Conservation (phyloP, 2,329 filamentous ascomycete species). For the Macrophomina tecta region DNA sequence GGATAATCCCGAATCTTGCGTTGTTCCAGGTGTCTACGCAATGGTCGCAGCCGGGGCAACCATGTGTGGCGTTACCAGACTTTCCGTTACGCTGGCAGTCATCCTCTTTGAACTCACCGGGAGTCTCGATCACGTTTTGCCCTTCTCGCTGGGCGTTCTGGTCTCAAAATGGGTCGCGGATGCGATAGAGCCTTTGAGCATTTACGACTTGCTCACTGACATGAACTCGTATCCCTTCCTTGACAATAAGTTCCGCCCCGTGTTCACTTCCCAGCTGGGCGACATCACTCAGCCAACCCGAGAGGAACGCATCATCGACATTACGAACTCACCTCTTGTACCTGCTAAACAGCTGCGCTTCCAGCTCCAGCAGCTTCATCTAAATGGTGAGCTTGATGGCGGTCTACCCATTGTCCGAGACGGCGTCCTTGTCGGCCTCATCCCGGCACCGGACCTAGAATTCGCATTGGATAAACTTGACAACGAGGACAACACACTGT, state of each 20-base stretch:
- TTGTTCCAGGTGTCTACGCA: conserved; percentile 96
- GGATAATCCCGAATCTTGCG: conserved; percentile 76
- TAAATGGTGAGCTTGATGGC: conserved; percentile 87
- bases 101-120: conserved; percentile 97
- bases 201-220: conserved; percentile 93
- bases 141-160: conserved; percentile 89
- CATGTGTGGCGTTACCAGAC: conserved; percentile 94
- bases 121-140: conserved; percentile 91
- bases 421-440: conserved; percentile 82
- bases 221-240: conserved; percentile 98
- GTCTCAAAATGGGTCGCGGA: conserved; percentile 99
- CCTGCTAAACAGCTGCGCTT: conserved; percentile 75
- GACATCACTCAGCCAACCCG: conserved; percentile 83
- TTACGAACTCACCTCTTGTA: conserved; percentile 80
- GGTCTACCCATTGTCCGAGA: conserved; percentile 85
- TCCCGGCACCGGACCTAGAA: conserved; percentile 91
- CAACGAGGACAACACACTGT: conserved; percentile 75
- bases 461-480: conserved; percentile 86
- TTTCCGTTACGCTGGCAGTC: conserved; percentile 92
- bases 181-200: conserved; percentile 90
- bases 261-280: conserved; percentile 85
- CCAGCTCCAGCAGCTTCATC: conserved; percentile 82
- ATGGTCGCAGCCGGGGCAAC: conserved; percentile 93
- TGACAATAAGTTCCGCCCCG: conserved; percentile 92
- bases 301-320: conserved; percentile 82